Conservation (phyloP, 2,329 filamentous ascomycete genomes). For the Aspergillus novofumigatus region DNA sequence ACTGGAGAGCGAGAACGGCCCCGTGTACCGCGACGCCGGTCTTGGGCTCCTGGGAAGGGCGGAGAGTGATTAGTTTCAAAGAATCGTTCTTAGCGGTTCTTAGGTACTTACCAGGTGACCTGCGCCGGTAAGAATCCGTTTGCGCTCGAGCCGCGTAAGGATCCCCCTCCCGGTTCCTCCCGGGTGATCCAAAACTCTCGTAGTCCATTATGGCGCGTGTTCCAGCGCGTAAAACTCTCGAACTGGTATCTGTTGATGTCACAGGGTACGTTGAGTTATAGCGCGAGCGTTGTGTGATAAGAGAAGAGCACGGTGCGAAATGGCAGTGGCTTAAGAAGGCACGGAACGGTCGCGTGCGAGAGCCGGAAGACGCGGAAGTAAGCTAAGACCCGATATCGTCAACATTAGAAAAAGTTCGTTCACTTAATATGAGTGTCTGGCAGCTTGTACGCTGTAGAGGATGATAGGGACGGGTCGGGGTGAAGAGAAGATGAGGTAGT, state of each 20-base stretch:
- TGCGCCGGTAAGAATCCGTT: slow-evolving; percentile 42
- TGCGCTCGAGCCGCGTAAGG: slow-evolving; percentile 28
- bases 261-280: neutral
- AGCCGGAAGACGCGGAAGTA: slow-evolving; percentile 11
- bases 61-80: neutral
- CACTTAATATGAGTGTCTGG: slow-evolving; percentile 16
- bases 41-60: slow-evolving; percentile 30
- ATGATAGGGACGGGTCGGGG: slow-evolving; percentile 19
- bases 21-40: slow-evolving; percentile 41
- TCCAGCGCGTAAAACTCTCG: neutral
- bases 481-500: slow-evolving; percentile 18
- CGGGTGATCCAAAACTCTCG: slow-evolving; percentile 43
- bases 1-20: slow-evolving; percentile 57
- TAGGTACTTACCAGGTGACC: slow-evolving; percentile 43
- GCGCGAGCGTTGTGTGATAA: neutral
- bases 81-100: neutral
- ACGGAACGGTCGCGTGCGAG: neutral
- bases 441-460: slow-evolving; percentile 19
- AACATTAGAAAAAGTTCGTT: slow-evolving; percentile 32
- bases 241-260: neutral
- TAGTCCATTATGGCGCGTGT: slow-evolving; percentile 40
- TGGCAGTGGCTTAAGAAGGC: neutral
- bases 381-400: slow-evolving; percentile 37
- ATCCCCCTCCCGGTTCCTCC: slow-evolving; percentile 41
- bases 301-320: neutral